A percentile compares a stretch with the other conserved stretches of the same genome.
Conservation (phyloP, 441 rosid species). For the Oxalis stricta region DNA sequence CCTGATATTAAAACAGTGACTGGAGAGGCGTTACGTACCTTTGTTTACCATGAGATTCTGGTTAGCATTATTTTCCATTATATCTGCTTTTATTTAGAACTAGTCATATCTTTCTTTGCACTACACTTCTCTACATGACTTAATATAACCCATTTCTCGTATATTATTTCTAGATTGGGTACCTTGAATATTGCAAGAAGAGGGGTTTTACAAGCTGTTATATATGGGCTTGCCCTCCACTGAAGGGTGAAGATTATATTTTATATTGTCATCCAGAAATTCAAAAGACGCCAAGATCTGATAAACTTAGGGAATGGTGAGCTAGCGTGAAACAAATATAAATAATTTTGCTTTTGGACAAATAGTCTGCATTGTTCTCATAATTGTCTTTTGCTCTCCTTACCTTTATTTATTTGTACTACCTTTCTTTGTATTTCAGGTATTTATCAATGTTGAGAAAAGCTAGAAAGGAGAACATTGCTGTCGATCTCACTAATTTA, state of each 20-base stretch:
- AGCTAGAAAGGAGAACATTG: conserved; percentile 80
- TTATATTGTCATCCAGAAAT: conserved; percentile 98
- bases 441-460: conserved; percentile 82
- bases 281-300: conserved; percentile 98
- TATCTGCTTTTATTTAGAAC: conserved; percentile 4
- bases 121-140: conserved; percentile 2
- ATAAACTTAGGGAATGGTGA: conserved; percentile 96
- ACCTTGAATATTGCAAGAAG: conserved; percentile 95
- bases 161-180: conserved; percentile 58
- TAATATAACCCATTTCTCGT: conserved; percentile 3
- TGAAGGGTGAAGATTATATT: conserved; percentile 98
- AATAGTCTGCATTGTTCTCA: neutral
- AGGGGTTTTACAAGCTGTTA: conserved; percentile 99
- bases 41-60: conserved; percentile 96
- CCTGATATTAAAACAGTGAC: conserved; percentile 88
- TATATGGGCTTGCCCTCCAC: conserved; percentile 99
- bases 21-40: conserved; percentile 97
- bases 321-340: conserved; percentile 5
- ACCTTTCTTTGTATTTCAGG: conserved; percentile 51
- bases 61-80: conserved; percentile 28
- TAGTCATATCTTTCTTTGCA: neutral
- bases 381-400: conserved; percentile 6
- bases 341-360: neutral
- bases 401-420: too few relatives aligned
- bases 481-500: conserved; percentile 79